Percentiles rank a stretch among this genome's conserved stretches.
Conservation (phyloP, 23 red algal genomes). For the Gracilaria gracilis region DNA sequence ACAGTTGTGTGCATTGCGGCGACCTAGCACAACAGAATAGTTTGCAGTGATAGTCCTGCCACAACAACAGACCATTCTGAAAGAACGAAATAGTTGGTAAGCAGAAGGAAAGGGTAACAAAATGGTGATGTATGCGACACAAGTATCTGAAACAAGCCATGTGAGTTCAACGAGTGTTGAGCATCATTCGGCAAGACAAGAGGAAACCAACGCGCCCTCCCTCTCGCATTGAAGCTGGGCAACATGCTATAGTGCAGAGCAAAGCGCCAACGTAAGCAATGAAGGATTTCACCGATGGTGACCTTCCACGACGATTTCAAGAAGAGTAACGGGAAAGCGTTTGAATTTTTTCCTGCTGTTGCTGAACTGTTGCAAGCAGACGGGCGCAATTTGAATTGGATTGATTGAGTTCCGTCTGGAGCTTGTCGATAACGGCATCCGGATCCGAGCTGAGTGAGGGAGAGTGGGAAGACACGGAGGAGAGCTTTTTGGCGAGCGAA, state of each 20-base stretch:
- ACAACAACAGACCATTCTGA: not conserved
- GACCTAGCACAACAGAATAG: not conserved
- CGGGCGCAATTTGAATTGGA: slow-evolving; percentile 18
- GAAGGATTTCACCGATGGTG: not conserved
- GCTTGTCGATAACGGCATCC: slow-evolving; percentile 11
- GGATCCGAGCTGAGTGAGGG: not conserved
- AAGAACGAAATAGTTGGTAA: not conserved
- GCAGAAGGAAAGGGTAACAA: not conserved
- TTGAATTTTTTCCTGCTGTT: slow-evolving; percentile 56
- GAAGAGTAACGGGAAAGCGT: slow-evolving; percentile 14
- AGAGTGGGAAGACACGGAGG: not conserved
- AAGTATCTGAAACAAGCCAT: not conserved
- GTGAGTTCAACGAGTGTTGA: not conserved
- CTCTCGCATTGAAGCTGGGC: not conserved
- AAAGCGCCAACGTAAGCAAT: not conserved
- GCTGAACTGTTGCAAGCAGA: slow-evolving; percentile 41
- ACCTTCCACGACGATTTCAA: not conserved
- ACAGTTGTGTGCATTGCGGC: not conserved
- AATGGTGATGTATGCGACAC: not conserved
- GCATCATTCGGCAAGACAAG: not conserved
- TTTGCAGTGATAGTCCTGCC: not conserved
- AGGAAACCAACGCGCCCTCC: too few relatives aligned
- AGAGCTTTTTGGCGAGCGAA: not conserved
- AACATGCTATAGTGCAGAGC: not conserved
- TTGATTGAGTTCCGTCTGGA: slow-evolving; percentile 29